These are phyloP conservation scores for Fragaria vesca DNA, from an alignment of 306 rosid species.

Conservation along the genomic window DNA sequence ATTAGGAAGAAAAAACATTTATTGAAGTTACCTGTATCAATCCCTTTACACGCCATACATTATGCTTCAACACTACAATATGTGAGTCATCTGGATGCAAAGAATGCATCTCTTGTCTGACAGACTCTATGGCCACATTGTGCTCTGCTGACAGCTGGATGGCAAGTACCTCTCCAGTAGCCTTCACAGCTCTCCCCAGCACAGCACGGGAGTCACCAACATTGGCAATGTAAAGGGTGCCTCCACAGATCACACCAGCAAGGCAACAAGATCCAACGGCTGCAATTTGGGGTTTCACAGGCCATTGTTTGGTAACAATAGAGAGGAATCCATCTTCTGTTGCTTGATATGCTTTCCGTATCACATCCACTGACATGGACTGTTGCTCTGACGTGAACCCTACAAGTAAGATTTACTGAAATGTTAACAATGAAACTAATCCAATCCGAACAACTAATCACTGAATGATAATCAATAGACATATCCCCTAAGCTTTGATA, in stretches of 20 bases:
- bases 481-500: slow-evolving; percentile 3
- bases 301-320: slow-evolving; percentile 78
- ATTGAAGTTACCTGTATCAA: slow-evolving; percentile 70
- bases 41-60: slow-evolving; percentile 98
- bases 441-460: background rate
- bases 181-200: slow-evolving; percentile 68
- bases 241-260: slow-evolving; percentile 76
- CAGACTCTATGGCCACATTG: slow-evolving; percentile 80
- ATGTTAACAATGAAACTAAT: slow-evolving; percentile 14
- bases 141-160: slow-evolving; percentile 86
- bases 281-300: slow-evolving; percentile 81
- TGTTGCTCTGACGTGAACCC: slow-evolving; percentile 84
- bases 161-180: slow-evolving; percentile 82
- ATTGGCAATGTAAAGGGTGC: slow-evolving; percentile 76
- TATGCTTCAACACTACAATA: slow-evolving; percentile 86
- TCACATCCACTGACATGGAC: slow-evolving; percentile 81
- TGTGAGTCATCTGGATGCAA: slow-evolving; percentile 81
- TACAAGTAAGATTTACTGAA: slow-evolving; percentile 20
- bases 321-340: slow-evolving; percentile 90
- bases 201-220: slow-evolving; percentile 98
- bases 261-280: slow-evolving; percentile 97
- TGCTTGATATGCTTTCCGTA: slow-evolving; percentile 88
- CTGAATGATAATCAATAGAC: background rate
- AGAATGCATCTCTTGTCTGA: slow-evolving; percentile 90
- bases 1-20: background rate